Conservation (phyloP, 176 grass and related monocot species). For the Aechmea fasciata region DNA sequence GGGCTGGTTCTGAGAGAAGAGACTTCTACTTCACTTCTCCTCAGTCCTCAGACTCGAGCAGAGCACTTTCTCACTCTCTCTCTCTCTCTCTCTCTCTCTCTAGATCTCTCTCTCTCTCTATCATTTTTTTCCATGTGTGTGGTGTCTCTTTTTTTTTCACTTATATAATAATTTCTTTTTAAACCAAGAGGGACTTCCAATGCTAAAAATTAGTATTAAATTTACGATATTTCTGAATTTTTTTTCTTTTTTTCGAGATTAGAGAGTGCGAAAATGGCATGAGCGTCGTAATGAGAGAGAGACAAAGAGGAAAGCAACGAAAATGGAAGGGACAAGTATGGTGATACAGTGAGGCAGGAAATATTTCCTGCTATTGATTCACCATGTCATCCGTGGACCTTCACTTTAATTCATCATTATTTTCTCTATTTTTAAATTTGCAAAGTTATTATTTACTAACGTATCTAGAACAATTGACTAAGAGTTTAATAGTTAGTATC, state of each 20-base stretch:
- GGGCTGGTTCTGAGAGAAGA: conserved; percentile 21
- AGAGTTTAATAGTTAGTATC: too few species aligned
- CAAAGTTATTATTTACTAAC: too few species aligned
- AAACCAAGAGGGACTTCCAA: neutral
- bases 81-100: too few species aligned
- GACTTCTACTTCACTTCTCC: conserved; percentile 31
- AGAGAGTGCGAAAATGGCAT: neutral
- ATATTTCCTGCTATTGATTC: too few species aligned
- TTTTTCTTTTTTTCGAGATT: neutral
- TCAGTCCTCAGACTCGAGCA: neutral
- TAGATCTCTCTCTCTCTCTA: too few species aligned
- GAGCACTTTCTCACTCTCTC: neutral
- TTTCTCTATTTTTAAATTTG: too few species aligned
- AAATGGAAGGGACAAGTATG: neutral
- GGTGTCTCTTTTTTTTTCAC: too few species aligned
- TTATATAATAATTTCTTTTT: neutral
- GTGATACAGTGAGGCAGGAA: neutral
- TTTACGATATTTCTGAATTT: neutral
- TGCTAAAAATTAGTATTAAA: neutral
- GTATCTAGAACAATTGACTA: too few species aligned
- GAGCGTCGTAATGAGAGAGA: neutral
- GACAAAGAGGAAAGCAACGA: neutral
- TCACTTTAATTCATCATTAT: too few species aligned
- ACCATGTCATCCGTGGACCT: too few species aligned
- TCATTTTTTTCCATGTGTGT: too few species aligned